Conservation (phyloP, 768 basidiomycete species). For the Gymnopilus dilepis region DNA sequence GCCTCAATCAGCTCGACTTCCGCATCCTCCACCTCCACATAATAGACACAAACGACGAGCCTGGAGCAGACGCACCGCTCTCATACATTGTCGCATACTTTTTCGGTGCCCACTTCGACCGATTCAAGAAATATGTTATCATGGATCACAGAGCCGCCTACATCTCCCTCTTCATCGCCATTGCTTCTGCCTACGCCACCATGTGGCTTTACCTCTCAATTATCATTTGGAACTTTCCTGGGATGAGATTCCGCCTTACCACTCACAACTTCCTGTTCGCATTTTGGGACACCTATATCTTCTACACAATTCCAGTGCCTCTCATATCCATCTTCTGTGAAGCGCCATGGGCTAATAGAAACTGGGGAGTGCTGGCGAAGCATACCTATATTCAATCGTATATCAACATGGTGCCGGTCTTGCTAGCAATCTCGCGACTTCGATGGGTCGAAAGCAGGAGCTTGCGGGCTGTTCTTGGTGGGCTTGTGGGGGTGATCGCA, state of each 20-base stretch:
- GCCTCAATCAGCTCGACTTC: not conserved
- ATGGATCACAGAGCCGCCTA: not conserved
- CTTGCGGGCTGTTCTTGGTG: not conserved
- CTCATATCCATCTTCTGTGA: slow-evolving; percentile 23
- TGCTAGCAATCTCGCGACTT: slow-evolving; percentile 11
- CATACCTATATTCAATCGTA: slow-evolving; percentile 25
- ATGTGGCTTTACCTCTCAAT: not conserved
- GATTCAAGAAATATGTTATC: slow-evolving; percentile 18
- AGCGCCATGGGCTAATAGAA: slow-evolving; percentile 15
- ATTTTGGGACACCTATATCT: slow-evolving; percentile 25
- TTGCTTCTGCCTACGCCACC: not conserved
- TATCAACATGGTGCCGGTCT: slow-evolving; percentile 27
- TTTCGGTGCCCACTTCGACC: slow-evolving; percentile 20
- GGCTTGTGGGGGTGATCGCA: not conserved
- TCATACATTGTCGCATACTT: slow-evolving; percentile 26
- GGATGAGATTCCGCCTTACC: not conserved
- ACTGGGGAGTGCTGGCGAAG: slow-evolving; percentile 24
- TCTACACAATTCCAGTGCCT: slow-evolving; percentile 20
- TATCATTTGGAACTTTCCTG: not conserved
- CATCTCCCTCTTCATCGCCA: not conserved
- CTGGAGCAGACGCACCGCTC: slow-evolving; percentile 22
- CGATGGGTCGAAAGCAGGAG: not conserved
- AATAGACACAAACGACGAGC: slow-evolving; percentile 17
- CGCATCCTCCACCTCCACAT: slow-evolving; percentile 13
- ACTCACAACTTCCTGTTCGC: slow-evolving; percentile 19